Base-by-base conservation (phyloP, 2,329 filamentous ascomycete genomes). In the Knufia fluminis region DNA sequence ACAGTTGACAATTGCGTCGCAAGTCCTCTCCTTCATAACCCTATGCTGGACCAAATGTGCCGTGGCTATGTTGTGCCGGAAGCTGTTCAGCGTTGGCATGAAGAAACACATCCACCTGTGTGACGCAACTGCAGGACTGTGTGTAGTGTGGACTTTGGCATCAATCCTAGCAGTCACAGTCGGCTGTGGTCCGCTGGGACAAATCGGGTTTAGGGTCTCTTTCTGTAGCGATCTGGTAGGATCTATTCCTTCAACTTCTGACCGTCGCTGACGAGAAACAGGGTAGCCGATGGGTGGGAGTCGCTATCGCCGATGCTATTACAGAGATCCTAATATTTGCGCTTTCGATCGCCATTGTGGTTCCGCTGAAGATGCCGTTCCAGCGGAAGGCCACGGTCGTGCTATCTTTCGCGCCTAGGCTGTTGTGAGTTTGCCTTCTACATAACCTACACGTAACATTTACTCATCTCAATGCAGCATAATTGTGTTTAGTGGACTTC, bases 391-490 rank as follows among this genome's bases (percentile, higher is more conserved):
- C 19, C 12, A 54, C 56, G 39, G 63, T 70, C 26, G 52, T 67
- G 4, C 48, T 59, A 23, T 67, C 66, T 3, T 70, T 70, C 56
- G 64, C 59, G 24, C 60, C 65, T 28, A 59, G 67, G 22, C 45
- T 67, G 45, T 63, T 62, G 62, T 67, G 59, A 55, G 61, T 57
- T 38, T 16, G 12, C 26, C 16, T 9, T 7, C 10, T 38, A 10
- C 33, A 17, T n/a, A 19, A 16, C 28, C 17, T 44, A 19, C 32
- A 10, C 16, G n/a, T 10, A 4, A 17, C 19, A 38, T 38, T n/a
- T n/a, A 10, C 50, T 50, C 17, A 52, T 24, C 6, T 20, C n/a
- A 6, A 26, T 23, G 31, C 46, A 65, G 63, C 24, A 58, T 65
- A 7, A 59, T 68, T 14, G 58, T 23, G 9, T 24, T 49, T 8